Percentiles rank a stretch among this genome's conserved stretches.
Conservation (phyloP, 306 rosid genomes). For the Inga oerstediana region DNA sequence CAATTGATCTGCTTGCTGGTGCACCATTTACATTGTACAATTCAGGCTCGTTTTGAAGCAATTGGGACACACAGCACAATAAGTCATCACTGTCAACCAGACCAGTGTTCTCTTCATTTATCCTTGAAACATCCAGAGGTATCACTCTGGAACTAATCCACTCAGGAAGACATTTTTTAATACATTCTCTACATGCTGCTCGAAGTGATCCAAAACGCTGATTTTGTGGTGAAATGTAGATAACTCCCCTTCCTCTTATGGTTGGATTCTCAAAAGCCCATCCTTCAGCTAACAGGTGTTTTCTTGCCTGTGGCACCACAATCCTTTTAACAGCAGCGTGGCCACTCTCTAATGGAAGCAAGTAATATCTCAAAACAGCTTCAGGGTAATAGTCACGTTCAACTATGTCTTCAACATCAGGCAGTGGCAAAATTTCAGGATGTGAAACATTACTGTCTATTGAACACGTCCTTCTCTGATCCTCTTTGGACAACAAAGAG, state of each 20-base stretch:
- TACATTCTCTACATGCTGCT: conserved; percentile 49
- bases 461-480: conserved; percentile 23
- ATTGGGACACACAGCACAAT: conserved; percentile 33
- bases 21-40: conserved; percentile 20
- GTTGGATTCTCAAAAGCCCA: conserved; percentile 43
- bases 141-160: conserved; percentile 22
- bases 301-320: conserved; percentile 43
- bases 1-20: conserved; percentile 31
- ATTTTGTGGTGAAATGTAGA: conserved; percentile 55
- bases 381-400: conserved; percentile 45
- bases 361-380: conserved; percentile 53
- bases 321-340: background rate
- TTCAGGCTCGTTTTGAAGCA: conserved; percentile 42
- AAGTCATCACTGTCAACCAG: conserved; percentile 30
- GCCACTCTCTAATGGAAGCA: background rate
- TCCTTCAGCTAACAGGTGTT: conserved; percentile 52
- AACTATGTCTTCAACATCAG: background rate
- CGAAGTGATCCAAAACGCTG: conserved; percentile 31
- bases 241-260: conserved; percentile 31
- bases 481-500: conserved; percentile 34
- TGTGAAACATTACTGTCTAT: conserved; percentile 16
- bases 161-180: conserved; percentile 32
- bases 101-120: conserved; percentile 34
- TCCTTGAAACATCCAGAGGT: conserved; percentile 26
- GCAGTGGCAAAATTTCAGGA: conserved; percentile 27